These are phyloP conservation scores for Xenoacremonium recifei DNA, from an alignment of 2,329 filamentous ascomycete species.

Conservation along the genomic window DNA sequence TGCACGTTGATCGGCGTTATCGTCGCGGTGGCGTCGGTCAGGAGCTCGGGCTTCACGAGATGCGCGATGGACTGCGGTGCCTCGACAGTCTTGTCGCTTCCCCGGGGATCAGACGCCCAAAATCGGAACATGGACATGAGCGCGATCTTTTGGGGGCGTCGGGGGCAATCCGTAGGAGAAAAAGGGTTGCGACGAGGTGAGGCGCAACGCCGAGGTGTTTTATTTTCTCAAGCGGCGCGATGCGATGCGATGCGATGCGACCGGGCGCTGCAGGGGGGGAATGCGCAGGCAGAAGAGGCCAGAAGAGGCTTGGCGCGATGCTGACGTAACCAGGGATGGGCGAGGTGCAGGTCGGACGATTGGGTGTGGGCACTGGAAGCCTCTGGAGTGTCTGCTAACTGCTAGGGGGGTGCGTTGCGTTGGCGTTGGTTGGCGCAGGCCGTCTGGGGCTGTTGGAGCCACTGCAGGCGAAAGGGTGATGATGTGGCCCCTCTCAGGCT, in stretches of 20 bases:
- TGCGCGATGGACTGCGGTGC: slow-evolving; percentile 40
- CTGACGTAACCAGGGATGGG: slow-evolving; percentile 33
- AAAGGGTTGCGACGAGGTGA: slow-evolving; percentile 14
- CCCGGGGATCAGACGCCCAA: slow-evolving; percentile 58
- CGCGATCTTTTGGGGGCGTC: too few relatives aligned
- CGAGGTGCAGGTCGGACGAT: slow-evolving; percentile 23
- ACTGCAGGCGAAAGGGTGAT: slow-evolving; percentile 24
- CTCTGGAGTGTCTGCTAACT: background rate
- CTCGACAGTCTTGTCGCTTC: slow-evolving; percentile 51
- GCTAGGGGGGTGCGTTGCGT: too few relatives aligned
- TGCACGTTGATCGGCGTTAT: slow-evolving; percentile 24
- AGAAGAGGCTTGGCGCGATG: slow-evolving; percentile 17
- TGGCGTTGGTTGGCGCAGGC: too few relatives aligned
- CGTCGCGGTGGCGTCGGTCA: slow-evolving; percentile 27
- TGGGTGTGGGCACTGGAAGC: slow-evolving; percentile 13
- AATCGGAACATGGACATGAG: slow-evolving; percentile 60
- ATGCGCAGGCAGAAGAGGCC: slow-evolving; percentile 6
- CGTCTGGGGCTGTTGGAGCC: slow-evolving; percentile 10
- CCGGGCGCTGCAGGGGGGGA: slow-evolving; percentile 14
- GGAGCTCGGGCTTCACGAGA: slow-evolving; percentile 28
- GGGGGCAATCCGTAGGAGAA: too few relatives aligned
- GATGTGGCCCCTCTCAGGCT: slow-evolving; percentile 34
- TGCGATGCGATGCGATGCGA: slow-evolving; percentile 22
- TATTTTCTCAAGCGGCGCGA: slow-evolving; percentile 9
- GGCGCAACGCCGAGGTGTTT: slow-evolving; percentile 10